Base-by-base conservation (phyloP, 192 early-diverging fungal species). In the Coemansia sp. region DNA sequence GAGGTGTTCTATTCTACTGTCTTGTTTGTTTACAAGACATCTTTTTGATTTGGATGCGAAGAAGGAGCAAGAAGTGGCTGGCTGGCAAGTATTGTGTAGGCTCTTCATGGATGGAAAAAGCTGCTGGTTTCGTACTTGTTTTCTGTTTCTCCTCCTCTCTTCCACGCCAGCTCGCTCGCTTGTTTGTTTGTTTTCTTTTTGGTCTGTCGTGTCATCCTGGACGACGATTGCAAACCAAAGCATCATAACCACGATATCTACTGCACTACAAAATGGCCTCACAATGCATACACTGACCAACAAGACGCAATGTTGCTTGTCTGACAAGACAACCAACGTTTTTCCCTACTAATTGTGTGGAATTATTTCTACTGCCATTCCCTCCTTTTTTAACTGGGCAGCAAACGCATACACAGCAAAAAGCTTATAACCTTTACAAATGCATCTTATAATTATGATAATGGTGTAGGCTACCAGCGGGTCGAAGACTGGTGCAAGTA, bases 401-500 rank as follows among this genome's bases (percentile, higher is more conserved):
- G 6, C 7, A n/a, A 15, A 18, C 47, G 4, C 16, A 5, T 49
- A 54, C 19, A 54, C 8, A 54, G 19, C 18, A 6, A 10, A 54
- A 49, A 18, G 13, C 47, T 13, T 12, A 12, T 13, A 45, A 13
- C 42, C 42, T 45, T 13, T 45, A 45, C 1, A 45, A 45, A 54
- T 26, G 26, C 26, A 26, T 26, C 26, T 26, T 26, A 54, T 22
- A 7, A 8, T 11, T 21, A 26, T 12, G 21, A 54, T 26, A 19
- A 0, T 48, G 47, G 8, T 19, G 16, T 83, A 77, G 72, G 77
- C 10, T 78, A 70, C 19, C 76, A 83, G 65, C 69, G 76, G 9
- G 81, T 78, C n/a, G 81, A 82, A 26, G 80, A 82, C 47, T 82
- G 80, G 80, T 82, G 80, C 66, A 77, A 67, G 39, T 77, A 82